These are phyloP conservation scores for barrel medic (Medicago truncatula) DNA, from an alignment of 306 rosid species.

Conservation along the genomic window MtrunA17r5.0-ANR NC_053049.1:32532501-32533000, in stretches of 20 bases:
- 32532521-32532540: neutral
- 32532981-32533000: neutral
- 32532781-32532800: neutral
- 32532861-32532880: neutral
- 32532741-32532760: neutral
- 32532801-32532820: neutral
- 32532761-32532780: neutral
- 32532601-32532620: neutral
- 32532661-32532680: slow-evolving; percentile 2
- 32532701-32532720: neutral
- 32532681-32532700: neutral
- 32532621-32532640: neutral
- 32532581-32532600: no score
- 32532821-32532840: neutral
- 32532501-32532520: neutral
- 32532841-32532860: neutral
- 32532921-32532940: neutral
- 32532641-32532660: neutral
- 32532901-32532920: slow-evolving; percentile 1
- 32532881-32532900: neutral
- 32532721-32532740: no score
- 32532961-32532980: neutral
- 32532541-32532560: neutral
- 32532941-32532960: neutral
- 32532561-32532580: neutral